Percentiles rank a stretch among this genome's conserved stretches.
phyloP scores from a whole-genome alignment of 108 stramenopile genomes.

The Cyclotella cryptica region DNA sequence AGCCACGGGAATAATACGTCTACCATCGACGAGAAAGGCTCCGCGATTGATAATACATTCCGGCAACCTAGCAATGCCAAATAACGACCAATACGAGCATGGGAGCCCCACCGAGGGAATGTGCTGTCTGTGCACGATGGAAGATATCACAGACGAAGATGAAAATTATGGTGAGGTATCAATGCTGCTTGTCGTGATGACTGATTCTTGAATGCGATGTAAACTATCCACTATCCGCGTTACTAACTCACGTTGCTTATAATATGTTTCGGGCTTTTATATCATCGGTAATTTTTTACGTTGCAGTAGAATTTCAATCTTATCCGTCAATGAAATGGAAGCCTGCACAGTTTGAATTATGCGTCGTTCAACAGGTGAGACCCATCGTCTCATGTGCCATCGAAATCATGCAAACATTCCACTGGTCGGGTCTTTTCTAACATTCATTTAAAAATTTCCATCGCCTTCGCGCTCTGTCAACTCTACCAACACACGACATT shows the following conservation, averaged over 20 bases:
- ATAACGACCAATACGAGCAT: constrained; percentile 33
- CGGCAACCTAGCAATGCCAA: background rate
- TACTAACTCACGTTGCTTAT: background rate
- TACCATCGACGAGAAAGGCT: no score
- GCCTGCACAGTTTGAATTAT: constrained; percentile 67
- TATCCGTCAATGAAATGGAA: constrained; percentile 79
- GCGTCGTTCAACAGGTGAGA: constrained; percentile 65
- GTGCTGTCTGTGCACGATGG: constrained; percentile 77
- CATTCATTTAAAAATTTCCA: background rate
- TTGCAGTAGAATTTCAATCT: constrained; percentile 74
- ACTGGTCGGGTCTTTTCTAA: background rate
- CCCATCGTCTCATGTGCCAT: background rate
- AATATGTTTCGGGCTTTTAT: no score
- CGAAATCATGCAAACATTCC: background rate
- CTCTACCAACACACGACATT: background rate
- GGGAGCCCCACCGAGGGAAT: constrained; percentile 71
- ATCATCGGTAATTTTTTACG: no score
- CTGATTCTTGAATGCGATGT: background rate
- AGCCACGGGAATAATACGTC: no score
- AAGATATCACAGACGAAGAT: constrained; percentile 82
- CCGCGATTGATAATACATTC: no score
- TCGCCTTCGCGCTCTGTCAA: no score
- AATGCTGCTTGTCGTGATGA: background rate
- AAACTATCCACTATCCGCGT: background rate
- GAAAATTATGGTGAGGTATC: constrained; percentile 77